Evolutionary conservation across 805 yeast species (phyloP), one percentile per base, ranked within the genome.

Genomic region (Ogataea ganodermae): DNA sequence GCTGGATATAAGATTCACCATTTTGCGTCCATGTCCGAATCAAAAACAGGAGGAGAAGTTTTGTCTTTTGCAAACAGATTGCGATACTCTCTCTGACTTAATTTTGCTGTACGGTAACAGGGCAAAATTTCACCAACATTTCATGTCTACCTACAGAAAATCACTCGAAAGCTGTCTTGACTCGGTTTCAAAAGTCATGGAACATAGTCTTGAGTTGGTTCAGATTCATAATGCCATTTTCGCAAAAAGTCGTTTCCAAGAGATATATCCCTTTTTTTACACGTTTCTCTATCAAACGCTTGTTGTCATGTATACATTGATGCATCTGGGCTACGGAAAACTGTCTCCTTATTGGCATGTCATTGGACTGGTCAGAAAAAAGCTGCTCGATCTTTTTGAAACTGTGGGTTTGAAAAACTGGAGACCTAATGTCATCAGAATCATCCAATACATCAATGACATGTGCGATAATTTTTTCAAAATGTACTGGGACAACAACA

Each of bases 121-220:
- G 45, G 78, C 80, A 21, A 78, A 78, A 47, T 66, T 78, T 42
- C 73, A 75, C 50, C 80, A 77, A 52, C 81, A 79, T 23, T 78
- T 78, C 53, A 66, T 77, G 63, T 64, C 68, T 3, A 67, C 66
- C 18, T 60, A 65, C 43, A 59, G 58, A 12, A 55, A 59, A 16
- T 69, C 76, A 5, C 56, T 71, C n/a, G 67, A 70, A 48, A 64
- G 66, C 23, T 65, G 74, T 45, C 52, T 72, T 2, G 65, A 60
- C 52, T 74, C 77, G 2, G 65, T 71, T 3, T 35, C 66, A 14
- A 67, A 69, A 42, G 75, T 70, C 22, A 60, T 72, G 41, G 70
- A 68, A 17, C 68, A 67, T 40, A 58, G 71, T 9, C 58, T 63
- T 40, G 60, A 61, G 22, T 66, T 77, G 32, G 59, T 70, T 5